phyloP scores from a whole-genome alignment of 805 yeast genomes.

The Komagataella kurtzmanii region DNA sequence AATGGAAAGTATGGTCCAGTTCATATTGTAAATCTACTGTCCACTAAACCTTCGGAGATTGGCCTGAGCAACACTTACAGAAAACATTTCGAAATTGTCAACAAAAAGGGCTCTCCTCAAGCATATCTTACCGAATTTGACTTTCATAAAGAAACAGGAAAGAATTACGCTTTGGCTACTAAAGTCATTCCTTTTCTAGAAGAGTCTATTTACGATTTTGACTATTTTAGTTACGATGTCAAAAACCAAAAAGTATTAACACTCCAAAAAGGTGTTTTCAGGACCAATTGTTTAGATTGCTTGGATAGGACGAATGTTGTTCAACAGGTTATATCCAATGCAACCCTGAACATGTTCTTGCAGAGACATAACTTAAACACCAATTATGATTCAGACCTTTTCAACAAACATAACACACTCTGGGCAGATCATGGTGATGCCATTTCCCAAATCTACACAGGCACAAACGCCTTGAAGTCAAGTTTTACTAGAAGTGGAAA shows the following conservation, averaged over 20 bases:
- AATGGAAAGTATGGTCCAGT: slow-evolving; percentile 73
- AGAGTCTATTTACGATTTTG: slow-evolving; percentile 62
- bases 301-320: slow-evolving; percentile 87
- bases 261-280: slow-evolving; percentile 81
- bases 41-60: slow-evolving; percentile 67
- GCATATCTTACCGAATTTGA: slow-evolving; percentile 72
- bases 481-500: slow-evolving; percentile 92
- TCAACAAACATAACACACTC: slow-evolving; percentile 64
- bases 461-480: slow-evolving; percentile 93
- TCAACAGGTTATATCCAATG: slow-evolving; percentile 69
- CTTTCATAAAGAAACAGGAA: slow-evolving; percentile 87
- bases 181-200: slow-evolving; percentile 51
- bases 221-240: slow-evolving; percentile 68
- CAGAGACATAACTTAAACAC: slow-evolving; percentile 23
- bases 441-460: slow-evolving; percentile 89
- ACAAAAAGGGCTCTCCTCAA: slow-evolving; percentile 20
- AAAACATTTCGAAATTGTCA: slow-evolving; percentile 36
- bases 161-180: slow-evolving; percentile 73
- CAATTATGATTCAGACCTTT: slow-evolving; percentile 34
- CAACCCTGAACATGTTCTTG: slow-evolving; percentile 47
- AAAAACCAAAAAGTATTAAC: slow-evolving; percentile 37
- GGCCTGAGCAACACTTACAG: slow-evolving; percentile 57
- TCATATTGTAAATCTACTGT: slow-evolving; percentile 77
- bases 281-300: slow-evolving; percentile 92
- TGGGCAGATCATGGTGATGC: slow-evolving; percentile 99